Percentiles rank a stretch among this genome's conserved stretches.
Evolutionary conservation across 352 stramenopile species (phyloP).

Genomic region (Phytophthora multivora): DNA sequence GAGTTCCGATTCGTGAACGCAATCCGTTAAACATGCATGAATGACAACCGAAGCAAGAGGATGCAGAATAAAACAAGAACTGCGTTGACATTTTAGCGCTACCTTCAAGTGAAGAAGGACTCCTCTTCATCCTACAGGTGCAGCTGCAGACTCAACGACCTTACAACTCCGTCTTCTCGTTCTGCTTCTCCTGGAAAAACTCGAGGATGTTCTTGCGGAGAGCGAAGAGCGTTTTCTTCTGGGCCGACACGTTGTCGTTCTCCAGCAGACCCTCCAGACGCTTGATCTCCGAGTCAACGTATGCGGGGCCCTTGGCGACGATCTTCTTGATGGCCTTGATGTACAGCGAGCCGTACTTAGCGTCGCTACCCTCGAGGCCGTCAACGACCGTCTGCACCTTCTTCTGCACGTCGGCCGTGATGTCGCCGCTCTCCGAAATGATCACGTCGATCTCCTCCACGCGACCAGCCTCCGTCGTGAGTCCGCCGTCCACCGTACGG

Average conservation of each 20-base stretch:
- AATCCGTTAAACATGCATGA: too few relatives aligned
- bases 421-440: constrained; percentile 71
- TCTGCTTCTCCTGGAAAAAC: constrained; percentile 58
- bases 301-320: constrained; percentile 81
- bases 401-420: constrained; percentile 71
- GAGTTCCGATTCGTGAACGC: too few relatives aligned
- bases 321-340: constrained; percentile 93
- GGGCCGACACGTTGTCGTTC: constrained; percentile 80
- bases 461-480: constrained; percentile 74
- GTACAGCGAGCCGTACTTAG: constrained; percentile 87
- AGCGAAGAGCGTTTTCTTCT: constrained; percentile 91
- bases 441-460: constrained; percentile 86
- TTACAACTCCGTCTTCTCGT: constrained; percentile 50
- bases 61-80: constrained; percentile 22
- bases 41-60: too few relatives aligned
- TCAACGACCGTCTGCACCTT: constrained; percentile 77
- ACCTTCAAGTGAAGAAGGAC: background rate
- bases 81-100: constrained; percentile 32
- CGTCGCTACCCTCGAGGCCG: constrained; percentile 61
- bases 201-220: constrained; percentile 92
- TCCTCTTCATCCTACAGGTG: constrained; percentile 9
- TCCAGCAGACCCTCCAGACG: constrained; percentile 78
- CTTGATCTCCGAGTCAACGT: constrained; percentile 85
- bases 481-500: constrained; percentile 76
- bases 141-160: constrained; percentile 11